Percentiles rank a stretch among this genome's conserved stretches.
Conservation (phyloP, 2,329 filamentous ascomycete species). For the Ilyonectria sp. region DNA sequence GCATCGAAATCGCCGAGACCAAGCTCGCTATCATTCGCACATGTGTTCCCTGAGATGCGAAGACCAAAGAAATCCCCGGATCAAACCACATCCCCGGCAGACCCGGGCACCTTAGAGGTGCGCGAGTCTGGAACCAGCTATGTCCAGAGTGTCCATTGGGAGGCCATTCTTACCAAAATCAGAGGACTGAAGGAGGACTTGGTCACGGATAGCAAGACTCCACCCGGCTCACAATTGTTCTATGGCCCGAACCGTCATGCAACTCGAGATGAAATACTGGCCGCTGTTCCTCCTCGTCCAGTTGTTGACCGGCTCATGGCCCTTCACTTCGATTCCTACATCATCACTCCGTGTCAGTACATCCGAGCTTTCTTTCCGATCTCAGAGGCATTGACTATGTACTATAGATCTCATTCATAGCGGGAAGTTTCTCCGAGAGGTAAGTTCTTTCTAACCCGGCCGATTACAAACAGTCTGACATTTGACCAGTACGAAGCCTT, state of each 20-base stretch:
- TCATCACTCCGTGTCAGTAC: slow-evolving; percentile 33
- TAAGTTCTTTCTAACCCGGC: slow-evolving; percentile 20
- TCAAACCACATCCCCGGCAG: slow-evolving; percentile 24
- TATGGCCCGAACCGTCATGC: slow-evolving; percentile 35
- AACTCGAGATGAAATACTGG: slow-evolving; percentile 32
- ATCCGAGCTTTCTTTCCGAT: slow-evolving; percentile 18
- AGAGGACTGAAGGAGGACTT: slow-evolving; percentile 35
- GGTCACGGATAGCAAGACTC: slow-evolving; percentile 25
- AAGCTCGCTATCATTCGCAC: slow-evolving; percentile 25
- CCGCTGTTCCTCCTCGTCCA: slow-evolving; percentile 33
- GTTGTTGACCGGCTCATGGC: slow-evolving; percentile 37
- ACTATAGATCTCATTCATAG: slow-evolving; percentile 32
- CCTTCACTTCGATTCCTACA: slow-evolving; percentile 34
- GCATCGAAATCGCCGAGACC: slow-evolving; percentile 22
- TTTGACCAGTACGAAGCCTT: slow-evolving; percentile 32
- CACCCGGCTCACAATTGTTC: slow-evolving; percentile 32
- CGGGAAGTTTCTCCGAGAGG: slow-evolving; percentile 36
- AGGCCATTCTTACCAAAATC: slow-evolving; percentile 35
- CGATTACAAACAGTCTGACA: slow-evolving; percentile 28
- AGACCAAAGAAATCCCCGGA: slow-evolving; percentile 20
- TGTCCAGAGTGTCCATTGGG: slow-evolving; percentile 36
- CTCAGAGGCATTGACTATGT: slow-evolving; percentile 27
- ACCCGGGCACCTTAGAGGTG: slow-evolving; percentile 31
- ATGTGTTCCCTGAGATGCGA: slow-evolving; percentile 20
- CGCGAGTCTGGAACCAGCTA: slow-evolving; percentile 34